phyloP scores from a whole-genome alignment of 2,329 filamentous ascomycete species.

The Simplicillium sp. region DNA sequence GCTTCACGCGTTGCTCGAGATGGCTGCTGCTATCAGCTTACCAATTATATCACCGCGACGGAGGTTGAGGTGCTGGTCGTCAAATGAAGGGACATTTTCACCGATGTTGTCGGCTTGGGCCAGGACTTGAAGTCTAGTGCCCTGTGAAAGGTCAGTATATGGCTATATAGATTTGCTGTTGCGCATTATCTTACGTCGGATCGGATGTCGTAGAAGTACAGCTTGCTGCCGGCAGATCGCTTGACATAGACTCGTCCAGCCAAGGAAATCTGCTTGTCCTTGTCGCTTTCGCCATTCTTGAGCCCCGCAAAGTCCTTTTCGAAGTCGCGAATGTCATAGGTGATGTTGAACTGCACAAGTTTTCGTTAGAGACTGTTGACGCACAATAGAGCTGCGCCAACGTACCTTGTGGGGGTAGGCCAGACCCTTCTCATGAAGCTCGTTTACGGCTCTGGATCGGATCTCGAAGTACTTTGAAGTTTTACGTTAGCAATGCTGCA shows the following conservation, averaged over 20 bases:
- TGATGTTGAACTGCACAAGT: slow-evolving; percentile 58
- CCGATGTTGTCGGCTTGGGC: slow-evolving; percentile 75
- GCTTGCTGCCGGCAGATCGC: slow-evolving; percentile 71
- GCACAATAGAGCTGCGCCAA: no score
- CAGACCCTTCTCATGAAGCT: slow-evolving; percentile 29
- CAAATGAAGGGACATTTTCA: slow-evolving; percentile 59
- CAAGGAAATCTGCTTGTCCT: slow-evolving; percentile 65
- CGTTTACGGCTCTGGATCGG: slow-evolving; percentile 64
- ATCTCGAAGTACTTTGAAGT: slow-evolving; percentile 77
- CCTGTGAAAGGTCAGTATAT: slow-evolving; percentile 19
- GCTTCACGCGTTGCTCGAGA: slow-evolving; percentile 13
- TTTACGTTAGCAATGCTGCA: neutral
- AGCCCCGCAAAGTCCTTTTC: slow-evolving; percentile 67
- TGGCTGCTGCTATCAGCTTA: slow-evolving; percentile 3
- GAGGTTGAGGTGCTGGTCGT: slow-evolving; percentile 80
- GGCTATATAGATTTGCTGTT: neutral
- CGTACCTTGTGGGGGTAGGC: slow-evolving; percentile 70
- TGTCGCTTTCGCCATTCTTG: slow-evolving; percentile 77
- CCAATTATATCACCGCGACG: slow-evolving; percentile 90
- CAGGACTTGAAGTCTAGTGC: slow-evolving; percentile 76
- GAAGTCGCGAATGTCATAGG: slow-evolving; percentile 75
- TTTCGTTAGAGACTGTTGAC: neutral
- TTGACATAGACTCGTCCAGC: slow-evolving; percentile 86
- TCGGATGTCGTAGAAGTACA: slow-evolving; percentile 74
- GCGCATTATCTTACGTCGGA: slow-evolving; percentile 18